Conservation (phyloP, 2,329 filamentous ascomycete genomes). For the Colletotrichum orchidophilum region DNA sequence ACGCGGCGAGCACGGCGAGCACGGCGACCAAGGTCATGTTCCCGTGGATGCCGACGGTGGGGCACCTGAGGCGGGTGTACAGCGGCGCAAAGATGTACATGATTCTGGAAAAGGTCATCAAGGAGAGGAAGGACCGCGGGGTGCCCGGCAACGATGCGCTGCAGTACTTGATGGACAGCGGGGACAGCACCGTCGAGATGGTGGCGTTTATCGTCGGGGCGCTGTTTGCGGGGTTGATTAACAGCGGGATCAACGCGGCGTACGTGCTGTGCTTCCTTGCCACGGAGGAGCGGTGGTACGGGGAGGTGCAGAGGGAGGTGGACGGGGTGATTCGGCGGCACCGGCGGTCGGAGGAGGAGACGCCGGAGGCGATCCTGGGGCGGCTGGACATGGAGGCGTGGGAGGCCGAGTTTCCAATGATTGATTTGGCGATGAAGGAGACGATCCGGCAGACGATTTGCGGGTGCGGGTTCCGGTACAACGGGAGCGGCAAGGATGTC, state of each 20-base stretch:
- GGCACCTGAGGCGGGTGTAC: slow-evolving; percentile 52
- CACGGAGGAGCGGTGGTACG: slow-evolving; percentile 55
- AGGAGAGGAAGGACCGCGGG: slow-evolving; percentile 53
- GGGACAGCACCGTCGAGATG: slow-evolving; percentile 53
- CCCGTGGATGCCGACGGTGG: slow-evolving; percentile 58
- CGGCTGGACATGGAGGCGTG: slow-evolving; percentile 60
- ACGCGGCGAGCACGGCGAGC: slow-evolving; percentile 48
- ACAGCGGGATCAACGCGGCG: slow-evolving; percentile 63
- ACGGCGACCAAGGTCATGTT: slow-evolving; percentile 60
- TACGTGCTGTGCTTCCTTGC: slow-evolving; percentile 63
- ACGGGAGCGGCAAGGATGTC: slow-evolving; percentile 55
- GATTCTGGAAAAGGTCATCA: slow-evolving; percentile 57
- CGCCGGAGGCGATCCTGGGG: slow-evolving; percentile 48
- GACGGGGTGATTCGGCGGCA: slow-evolving; percentile 54
- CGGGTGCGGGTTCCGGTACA: slow-evolving; percentile 61
- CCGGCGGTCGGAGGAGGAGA: slow-evolving; percentile 42
- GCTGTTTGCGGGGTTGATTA: slow-evolving; percentile 66
- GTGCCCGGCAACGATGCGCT: slow-evolving; percentile 58
- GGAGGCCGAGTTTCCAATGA: slow-evolving; percentile 62
- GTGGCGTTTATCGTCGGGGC: slow-evolving; percentile 61
- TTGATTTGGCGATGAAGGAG: slow-evolving; percentile 63
- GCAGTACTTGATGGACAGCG: slow-evolving; percentile 62
- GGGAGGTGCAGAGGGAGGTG: slow-evolving; percentile 56
- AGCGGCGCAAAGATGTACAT: slow-evolving; percentile 58
- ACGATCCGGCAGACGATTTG: slow-evolving; percentile 59